A percentile compares a stretch with the other conserved stretches of the same genome.
These are phyloP conservation scores for Fibroporia radiculosa DNA, from an alignment of 768 basidiomycete genomes.

Conservation along the genomic window DNA sequence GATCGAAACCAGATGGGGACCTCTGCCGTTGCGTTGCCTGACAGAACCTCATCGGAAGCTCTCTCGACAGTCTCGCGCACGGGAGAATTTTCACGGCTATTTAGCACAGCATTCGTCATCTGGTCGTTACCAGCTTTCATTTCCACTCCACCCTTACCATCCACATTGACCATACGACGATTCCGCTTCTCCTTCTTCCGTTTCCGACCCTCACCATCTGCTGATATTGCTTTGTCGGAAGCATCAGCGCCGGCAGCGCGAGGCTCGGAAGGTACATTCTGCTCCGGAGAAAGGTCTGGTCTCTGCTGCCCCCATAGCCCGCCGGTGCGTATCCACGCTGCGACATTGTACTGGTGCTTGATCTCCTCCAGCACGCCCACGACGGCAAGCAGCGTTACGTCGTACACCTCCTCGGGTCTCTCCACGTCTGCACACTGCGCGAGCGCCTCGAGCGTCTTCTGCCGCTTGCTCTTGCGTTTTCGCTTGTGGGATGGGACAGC, in stretches of 20 bases:
- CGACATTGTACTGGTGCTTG: constrained; percentile 54
- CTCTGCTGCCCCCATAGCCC: constrained; percentile 31
- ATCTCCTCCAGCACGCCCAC: constrained; percentile 57
- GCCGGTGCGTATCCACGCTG: constrained; percentile 57
- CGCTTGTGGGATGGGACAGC: constrained; percentile 14
- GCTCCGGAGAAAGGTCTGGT: background rate
- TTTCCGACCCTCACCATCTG: background rate
- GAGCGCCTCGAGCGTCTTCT: constrained; percentile 11
- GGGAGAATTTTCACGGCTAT: background rate
- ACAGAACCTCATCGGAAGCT: background rate
- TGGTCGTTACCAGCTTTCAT: constrained; percentile 9
- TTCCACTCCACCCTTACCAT: background rate
- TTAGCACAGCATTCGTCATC: constrained; percentile 1
- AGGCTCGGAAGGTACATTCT: background rate
- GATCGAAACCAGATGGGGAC: constrained; percentile 47
- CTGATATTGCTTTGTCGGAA: background rate
- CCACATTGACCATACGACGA: background rate
- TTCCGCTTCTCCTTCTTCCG: constrained; percentile 8
- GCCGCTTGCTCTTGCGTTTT: constrained; percentile 17
- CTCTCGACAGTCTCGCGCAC: background rate
- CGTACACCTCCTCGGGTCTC: constrained; percentile 25
- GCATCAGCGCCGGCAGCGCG: background rate
- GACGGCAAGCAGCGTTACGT: constrained; percentile 55
- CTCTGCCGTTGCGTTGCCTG: background rate
- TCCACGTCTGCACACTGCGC: background rate